These are phyloP conservation scores for Saccharomycopsis amapae DNA, from an alignment of 805 yeast species.

Conservation along the genomic window DNA sequence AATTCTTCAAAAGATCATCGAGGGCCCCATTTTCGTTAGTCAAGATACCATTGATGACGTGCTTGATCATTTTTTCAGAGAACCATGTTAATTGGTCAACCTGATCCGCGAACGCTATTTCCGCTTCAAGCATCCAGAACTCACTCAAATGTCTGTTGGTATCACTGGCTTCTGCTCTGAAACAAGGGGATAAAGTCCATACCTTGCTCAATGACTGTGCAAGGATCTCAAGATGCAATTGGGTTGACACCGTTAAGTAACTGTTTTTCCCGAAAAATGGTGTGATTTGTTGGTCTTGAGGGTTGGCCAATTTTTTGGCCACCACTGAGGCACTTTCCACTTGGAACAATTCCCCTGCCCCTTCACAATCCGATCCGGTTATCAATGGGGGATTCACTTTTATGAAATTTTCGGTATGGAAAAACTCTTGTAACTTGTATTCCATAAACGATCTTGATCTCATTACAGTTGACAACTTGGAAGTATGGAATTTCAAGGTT, in stretches of 20 bases:
- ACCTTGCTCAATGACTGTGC: slow-evolving; percentile 70
- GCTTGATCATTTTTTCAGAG: slow-evolving; percentile 64
- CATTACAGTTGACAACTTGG: slow-evolving; percentile 55
- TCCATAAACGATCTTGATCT: slow-evolving; percentile 70
- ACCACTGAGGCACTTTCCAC: slow-evolving; percentile 37
- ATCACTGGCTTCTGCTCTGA: slow-evolving; percentile 87
- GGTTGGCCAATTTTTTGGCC: no score
- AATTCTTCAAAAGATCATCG: slow-evolving; percentile 23
- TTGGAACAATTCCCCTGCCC: slow-evolving; percentile 87
- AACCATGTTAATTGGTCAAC: slow-evolving; percentile 56
- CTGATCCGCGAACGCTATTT: slow-evolving; percentile 56
- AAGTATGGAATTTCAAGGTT: slow-evolving; percentile 67
- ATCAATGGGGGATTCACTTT: slow-evolving; percentile 83
- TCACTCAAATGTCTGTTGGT: slow-evolving; percentile 89
- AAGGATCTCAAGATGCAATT: slow-evolving; percentile 79
- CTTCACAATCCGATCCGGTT: slow-evolving; percentile 92
- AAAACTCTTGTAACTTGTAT: slow-evolving; percentile 44
- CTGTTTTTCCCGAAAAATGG: slow-evolving; percentile 61
- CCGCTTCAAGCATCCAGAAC: slow-evolving; percentile 98
- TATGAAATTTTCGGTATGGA: slow-evolving; percentile 44
- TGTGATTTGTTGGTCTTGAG: slow-evolving; percentile 6
- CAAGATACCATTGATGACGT: slow-evolving; percentile 33
- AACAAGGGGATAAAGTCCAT: slow-evolving; percentile 87
- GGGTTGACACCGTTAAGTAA: slow-evolving; percentile 84
- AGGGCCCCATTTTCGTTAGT: slow-evolving; percentile 25